A percentile compares a stretch with the other conserved stretches of the same genome.
Conservation (phyloP, 2,329 filamentous ascomycete genomes). For the Leptosphaerulina australis region DNA sequence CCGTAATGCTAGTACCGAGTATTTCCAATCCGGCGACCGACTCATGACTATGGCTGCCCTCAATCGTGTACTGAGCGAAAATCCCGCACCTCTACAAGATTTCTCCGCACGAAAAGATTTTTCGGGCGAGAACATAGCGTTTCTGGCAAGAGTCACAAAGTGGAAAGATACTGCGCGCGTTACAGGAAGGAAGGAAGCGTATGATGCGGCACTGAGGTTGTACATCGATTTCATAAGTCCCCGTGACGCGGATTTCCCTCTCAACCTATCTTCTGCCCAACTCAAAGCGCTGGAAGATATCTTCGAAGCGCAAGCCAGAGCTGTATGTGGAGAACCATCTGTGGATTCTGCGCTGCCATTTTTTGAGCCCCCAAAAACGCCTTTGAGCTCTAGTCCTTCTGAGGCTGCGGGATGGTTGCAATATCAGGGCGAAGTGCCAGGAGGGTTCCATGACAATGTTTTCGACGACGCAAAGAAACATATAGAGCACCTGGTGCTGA, state of each 20-base stretch:
- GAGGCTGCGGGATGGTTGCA: neutral
- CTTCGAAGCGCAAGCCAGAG: slow-evolving; percentile 15
- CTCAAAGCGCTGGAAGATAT: slow-evolving; percentile 14
- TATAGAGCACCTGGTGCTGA: slow-evolving; percentile 20
- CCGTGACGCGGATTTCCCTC: slow-evolving; percentile 21
- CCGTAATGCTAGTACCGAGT: neutral
- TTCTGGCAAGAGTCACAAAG: slow-evolving; percentile 13
- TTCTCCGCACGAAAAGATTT: slow-evolving; percentile 26
- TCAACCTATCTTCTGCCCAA: slow-evolving; percentile 20
- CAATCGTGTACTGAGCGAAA: slow-evolving; percentile 18
- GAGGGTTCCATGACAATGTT: slow-evolving; percentile 4
- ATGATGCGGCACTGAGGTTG: slow-evolving; percentile 15
- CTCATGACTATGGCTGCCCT: slow-evolving; percentile 19
- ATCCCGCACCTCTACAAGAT: slow-evolving; percentile 20
- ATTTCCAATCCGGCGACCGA: slow-evolving; percentile 7
- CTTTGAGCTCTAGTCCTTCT: neutral
- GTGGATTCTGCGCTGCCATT: slow-evolving; percentile 16
- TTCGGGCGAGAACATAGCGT: slow-evolving; percentile 26
- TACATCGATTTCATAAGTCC: slow-evolving; percentile 23
- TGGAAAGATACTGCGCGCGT: slow-evolving; percentile 10
- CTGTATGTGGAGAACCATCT: slow-evolving; percentile 6
- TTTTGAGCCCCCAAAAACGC: neutral
- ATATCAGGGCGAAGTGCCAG: slow-evolving; percentile 1
- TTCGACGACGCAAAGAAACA: slow-evolving; percentile 19
- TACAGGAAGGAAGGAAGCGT: slow-evolving; percentile 4